Conservation (phyloP, 2,329 filamentous ascomycete genomes). For the Ustilaginoidea virens region DNA sequence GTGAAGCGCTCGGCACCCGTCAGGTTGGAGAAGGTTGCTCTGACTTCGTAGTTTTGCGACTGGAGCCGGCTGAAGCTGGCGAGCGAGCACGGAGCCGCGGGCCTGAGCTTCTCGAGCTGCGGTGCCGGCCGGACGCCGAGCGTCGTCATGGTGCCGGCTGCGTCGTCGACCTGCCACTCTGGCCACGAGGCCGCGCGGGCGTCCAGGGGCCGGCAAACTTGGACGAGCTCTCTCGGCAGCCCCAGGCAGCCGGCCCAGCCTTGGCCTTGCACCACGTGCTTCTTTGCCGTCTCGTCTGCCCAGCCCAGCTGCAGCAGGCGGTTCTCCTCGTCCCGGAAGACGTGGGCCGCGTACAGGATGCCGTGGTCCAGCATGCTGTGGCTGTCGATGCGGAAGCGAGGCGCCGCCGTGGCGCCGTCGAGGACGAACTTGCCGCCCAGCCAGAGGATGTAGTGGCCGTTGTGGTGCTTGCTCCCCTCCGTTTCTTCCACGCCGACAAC, state of each 20-base stretch:
- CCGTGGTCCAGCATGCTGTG: slow-evolving; percentile 9
- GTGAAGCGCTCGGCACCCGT: slow-evolving; percentile 3
- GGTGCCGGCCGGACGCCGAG: slow-evolving; percentile 7
- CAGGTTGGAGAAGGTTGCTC: slow-evolving; percentile 3
- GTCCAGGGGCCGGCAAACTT: slow-evolving; percentile 3
- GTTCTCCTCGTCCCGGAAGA: slow-evolving; percentile 8
- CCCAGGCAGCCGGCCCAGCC: slow-evolving; percentile 8
- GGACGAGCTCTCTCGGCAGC: slow-evolving; percentile 6
- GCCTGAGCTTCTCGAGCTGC: slow-evolving; percentile 3
- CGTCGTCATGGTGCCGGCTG: slow-evolving; percentile 5
- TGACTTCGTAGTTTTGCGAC: slow-evolving; percentile 4
- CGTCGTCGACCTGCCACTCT: slow-evolving; percentile 6
- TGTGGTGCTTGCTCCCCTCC: slow-evolving; percentile 5
- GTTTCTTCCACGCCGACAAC: slow-evolving; percentile 7
- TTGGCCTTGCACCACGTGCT: slow-evolving; percentile 4
- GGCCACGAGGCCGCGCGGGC: not conserved
- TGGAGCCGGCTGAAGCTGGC: not conserved
- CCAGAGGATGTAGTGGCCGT: slow-evolving; percentile 7
- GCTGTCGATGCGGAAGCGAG: slow-evolving; percentile 4
- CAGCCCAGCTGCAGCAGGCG: slow-evolving; percentile 8
- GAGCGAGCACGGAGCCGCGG: slow-evolving; percentile 1
- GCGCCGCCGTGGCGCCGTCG: slow-evolving; percentile 1
- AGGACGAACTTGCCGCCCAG: slow-evolving; percentile 3
- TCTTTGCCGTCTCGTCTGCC: slow-evolving; percentile 7
- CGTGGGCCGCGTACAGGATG: slow-evolving; percentile 9